phyloP scores from a whole-genome alignment of 345 rosid genomes.

The Hypericum perforatum region DNA sequence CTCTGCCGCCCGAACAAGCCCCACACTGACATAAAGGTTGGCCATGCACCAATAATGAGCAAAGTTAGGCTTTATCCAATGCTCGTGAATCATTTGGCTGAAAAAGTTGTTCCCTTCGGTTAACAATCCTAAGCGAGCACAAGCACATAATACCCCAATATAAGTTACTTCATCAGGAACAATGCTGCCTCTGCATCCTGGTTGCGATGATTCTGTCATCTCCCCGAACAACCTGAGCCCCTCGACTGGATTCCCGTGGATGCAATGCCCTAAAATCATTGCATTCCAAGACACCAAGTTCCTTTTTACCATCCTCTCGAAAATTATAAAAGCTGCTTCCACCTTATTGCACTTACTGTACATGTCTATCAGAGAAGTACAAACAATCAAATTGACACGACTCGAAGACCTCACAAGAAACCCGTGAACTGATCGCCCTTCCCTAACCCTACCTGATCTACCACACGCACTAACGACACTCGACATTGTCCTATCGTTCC shows the following conservation, averaged over 20 bases:
- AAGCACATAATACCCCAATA: constrained; percentile 51
- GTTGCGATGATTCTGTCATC: constrained; percentile 17
- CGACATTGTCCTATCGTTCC: constrained; percentile 33
- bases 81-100: constrained; percentile 34
- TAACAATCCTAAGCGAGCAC: constrained; percentile 43
- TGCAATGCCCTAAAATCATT: constrained; percentile 70
- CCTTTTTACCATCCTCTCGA: constrained; percentile 28
- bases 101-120: constrained; percentile 37
- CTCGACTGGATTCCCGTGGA: constrained; percentile 52
- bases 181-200: constrained; percentile 7
- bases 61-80: constrained; percentile 53
- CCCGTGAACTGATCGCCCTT: constrained; percentile 69
- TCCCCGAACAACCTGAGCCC: constrained; percentile 42
- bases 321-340: constrained; percentile 41
- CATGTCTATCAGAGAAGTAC: constrained; percentile 54
- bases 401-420: constrained; percentile 24
- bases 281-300: constrained; percentile 63
- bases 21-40: constrained; percentile 39
- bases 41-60: constrained; percentile 80
- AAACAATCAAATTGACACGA: constrained; percentile 23
- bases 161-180: constrained; percentile 55
- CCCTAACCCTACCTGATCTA: constrained; percentile 50
- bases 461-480: constrained; percentile 47
- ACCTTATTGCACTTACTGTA: constrained; percentile 51
- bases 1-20: constrained; percentile 38